Evolutionary conservation across 441 rosid genomes (phyloP).

Genomic region (Gossypium davidsonii): DNA sequence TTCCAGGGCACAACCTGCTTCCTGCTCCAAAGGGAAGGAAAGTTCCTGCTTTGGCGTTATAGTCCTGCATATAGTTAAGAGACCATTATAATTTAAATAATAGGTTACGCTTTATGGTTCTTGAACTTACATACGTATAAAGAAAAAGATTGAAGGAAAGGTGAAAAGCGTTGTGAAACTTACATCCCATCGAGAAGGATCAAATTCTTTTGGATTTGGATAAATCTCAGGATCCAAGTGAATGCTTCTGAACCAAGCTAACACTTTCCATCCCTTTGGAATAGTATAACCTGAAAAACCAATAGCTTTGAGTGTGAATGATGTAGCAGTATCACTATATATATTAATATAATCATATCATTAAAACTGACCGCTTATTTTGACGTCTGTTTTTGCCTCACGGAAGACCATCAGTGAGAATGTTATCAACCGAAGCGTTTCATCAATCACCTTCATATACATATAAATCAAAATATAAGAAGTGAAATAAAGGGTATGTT

Average conservation of each 20-base stretch:
- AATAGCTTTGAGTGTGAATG: background rate
- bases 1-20: slow-evolving; percentile 75
- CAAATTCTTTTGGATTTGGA: slow-evolving; percentile 57
- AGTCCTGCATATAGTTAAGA: slow-evolving; percentile 26
- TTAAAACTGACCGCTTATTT: slow-evolving; percentile 38
- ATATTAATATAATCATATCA: no score
- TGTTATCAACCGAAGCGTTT: slow-evolving; percentile 62
- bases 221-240: slow-evolving; percentile 60
- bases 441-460: slow-evolving; percentile 54
- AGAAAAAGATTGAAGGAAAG: no score
- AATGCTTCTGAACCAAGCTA: slow-evolving; percentile 73
- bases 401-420: slow-evolving; percentile 69
- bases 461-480: background rate
- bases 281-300: slow-evolving; percentile 48
- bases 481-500: background rate
- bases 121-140: background rate
- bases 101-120: background rate
- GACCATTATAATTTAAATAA: background rate
- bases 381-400: slow-evolving; percentile 56
- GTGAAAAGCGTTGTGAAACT: slow-evolving; percentile 14
- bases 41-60: slow-evolving; percentile 51
- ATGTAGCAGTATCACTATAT: background rate
- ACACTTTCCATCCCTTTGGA: slow-evolving; percentile 82
- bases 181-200: slow-evolving; percentile 92
- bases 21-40: slow-evolving; percentile 92